Base-by-base conservation (phyloP, 345 rosid species). In the Aethionema arabicum region DNA sequence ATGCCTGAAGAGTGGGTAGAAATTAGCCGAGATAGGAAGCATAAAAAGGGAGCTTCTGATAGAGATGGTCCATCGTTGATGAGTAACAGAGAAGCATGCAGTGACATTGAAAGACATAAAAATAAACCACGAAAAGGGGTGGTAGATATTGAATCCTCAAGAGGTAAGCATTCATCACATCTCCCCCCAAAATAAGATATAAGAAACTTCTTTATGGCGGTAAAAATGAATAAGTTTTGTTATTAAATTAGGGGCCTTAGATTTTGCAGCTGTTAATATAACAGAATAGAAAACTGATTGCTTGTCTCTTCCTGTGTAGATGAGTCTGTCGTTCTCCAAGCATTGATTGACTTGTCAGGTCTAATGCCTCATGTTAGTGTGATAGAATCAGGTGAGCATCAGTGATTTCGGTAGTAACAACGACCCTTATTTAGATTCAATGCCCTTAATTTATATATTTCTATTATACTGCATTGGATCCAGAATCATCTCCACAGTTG, bases 11-110 rank as follows among this genome's bases (percentile, higher is more conserved):
- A 76, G 53, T 52, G 80, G 63, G 38, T 52, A 33, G 79, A 74
- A 72, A 78, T 75, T 65, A 78, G 76, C 70, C 59, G 40, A 40
- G 71, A 75, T 56, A 79, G 65, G 45, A 76, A 48, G 65, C 77
- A 67, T 64, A 62, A 54, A 35, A 73, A 74, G 61, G 68, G 73
- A 67, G 66, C 54, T 37, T 59, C 69, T 71, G 74, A 63, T 27
- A 82, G 72, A 75, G 78, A 71, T 74, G 59, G 48, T 63, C 61
- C 59, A 65, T 74, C 80, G 55, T 69, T 77, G 68, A 57, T 14
- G 67, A 81, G 79, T 67, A 79, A 82, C 45, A 80, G 78, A 52
- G 98, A 82, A 78, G 91, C 90, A 39, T 80, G 84, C 73, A 87
- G 90, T 36, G 88, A 83, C 65, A 88, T 86, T 68, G 93, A 82